phyloP scores from a whole-genome alignment of 2,329 filamentous ascomycete species.

The Waltergamsia citrina region DNA sequence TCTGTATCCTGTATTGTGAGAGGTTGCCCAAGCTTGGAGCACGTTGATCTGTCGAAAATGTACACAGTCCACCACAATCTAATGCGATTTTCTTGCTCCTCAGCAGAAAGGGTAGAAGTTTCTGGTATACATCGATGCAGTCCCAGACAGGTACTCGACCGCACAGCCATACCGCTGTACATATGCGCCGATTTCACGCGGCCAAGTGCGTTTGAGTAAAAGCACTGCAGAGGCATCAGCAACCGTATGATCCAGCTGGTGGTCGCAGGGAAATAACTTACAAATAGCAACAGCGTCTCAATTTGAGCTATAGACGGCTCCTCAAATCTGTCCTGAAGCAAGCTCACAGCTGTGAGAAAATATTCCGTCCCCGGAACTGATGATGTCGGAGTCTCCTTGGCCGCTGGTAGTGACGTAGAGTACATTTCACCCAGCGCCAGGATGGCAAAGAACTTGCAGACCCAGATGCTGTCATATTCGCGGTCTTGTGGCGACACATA shows the following conservation, averaged over 20 bases:
- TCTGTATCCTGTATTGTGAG: slow-evolving; percentile 8
- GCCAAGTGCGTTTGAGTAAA: slow-evolving; percentile 8
- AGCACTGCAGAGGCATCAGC: slow-evolving; percentile 6
- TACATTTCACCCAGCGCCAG: slow-evolving; percentile 8
- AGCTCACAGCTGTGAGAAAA: slow-evolving; percentile 6
- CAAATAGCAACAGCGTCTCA: slow-evolving; percentile 7
- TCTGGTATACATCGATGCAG: slow-evolving; percentile 6
- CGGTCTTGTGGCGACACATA: slow-evolving; percentile 3
- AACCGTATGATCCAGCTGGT: too few relatives aligned
- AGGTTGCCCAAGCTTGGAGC: slow-evolving; percentile 8
- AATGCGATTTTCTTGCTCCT: slow-evolving; percentile 6
- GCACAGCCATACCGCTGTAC: slow-evolving; percentile 9
- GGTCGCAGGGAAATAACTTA: too few relatives aligned
- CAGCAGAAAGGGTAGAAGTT: slow-evolving; percentile 3
- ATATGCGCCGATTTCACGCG: slow-evolving; percentile 7
- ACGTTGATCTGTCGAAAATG: slow-evolving; percentile 8
- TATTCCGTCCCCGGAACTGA: slow-evolving; percentile 6
- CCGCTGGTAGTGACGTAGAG: slow-evolving; percentile 5
- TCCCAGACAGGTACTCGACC: slow-evolving; percentile 7
- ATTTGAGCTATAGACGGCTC: slow-evolving; percentile 8
- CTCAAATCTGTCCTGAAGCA: slow-evolving; percentile 8
- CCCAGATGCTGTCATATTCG: slow-evolving; percentile 4
- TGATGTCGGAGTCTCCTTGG: slow-evolving; percentile 1
- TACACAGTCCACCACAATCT: slow-evolving; percentile 9
- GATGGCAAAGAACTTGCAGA: slow-evolving; percentile 7